Percentiles rank a stretch among this genome's conserved stretches.
Evolutionary conservation across 2,329 filamentous ascomycete genomes (phyloP).

Genomic region (Cercospora nicotianae): DNA sequence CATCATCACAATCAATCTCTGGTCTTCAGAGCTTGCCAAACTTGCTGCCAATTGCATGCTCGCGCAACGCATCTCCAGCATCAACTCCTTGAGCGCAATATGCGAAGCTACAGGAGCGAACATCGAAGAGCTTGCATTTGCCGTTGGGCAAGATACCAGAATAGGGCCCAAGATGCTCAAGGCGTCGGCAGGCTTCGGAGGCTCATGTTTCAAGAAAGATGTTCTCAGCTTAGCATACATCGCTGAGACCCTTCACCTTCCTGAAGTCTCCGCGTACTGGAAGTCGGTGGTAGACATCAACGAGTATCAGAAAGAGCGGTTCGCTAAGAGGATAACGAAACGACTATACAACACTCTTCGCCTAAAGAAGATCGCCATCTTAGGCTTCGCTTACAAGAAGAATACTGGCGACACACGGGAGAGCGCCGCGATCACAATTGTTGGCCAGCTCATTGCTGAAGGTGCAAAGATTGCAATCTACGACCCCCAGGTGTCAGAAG

Average conservation of each 20-base stretch:
- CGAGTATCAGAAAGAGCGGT: conserved; percentile 70
- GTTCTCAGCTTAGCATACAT: conserved; percentile 72
- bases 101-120: conserved; percentile 76
- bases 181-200: conserved; percentile 74
- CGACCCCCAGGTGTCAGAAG: conserved; percentile 55
- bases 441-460: conserved; percentile 65
- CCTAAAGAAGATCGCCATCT: conserved; percentile 68
- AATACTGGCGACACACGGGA: conserved; percentile 75
- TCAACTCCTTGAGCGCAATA: conserved; percentile 78
- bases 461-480: conserved; percentile 65
- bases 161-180: conserved; percentile 74
- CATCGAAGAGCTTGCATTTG: conserved; percentile 68
- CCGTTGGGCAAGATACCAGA: conserved; percentile 66
- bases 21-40: conserved; percentile 77
- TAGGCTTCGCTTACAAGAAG: conserved; percentile 80
- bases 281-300: conserved; percentile 72
- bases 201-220: conserved; percentile 81
- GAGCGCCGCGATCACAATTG: conserved; percentile 66
- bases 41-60: conserved; percentile 78
- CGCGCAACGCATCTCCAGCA: conserved; percentile 76
- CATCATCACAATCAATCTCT: conserved; percentile 72
- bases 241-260: conserved; percentile 66
- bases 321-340: conserved; percentile 64
- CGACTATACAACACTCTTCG: conserved; percentile 68
- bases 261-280: conserved; percentile 76